phyloP scores from a whole-genome alignment of 305 asterid species.

The Nicotiana rustica region DNA sequence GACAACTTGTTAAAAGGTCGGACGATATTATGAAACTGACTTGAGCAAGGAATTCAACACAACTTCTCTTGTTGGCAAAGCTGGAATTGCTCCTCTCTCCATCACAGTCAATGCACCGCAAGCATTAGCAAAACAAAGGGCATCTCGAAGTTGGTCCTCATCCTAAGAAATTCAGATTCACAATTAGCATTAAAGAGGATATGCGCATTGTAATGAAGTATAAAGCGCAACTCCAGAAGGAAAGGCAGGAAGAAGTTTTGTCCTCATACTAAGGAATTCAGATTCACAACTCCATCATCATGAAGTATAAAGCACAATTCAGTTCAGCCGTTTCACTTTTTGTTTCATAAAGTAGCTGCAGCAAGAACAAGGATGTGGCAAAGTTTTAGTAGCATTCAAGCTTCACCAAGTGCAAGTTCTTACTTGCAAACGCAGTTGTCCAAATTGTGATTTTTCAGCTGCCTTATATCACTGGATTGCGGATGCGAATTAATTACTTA shows the following conservation, averaged over 20 bases:
- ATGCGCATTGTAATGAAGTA: background rate
- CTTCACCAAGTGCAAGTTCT: constrained; percentile 17
- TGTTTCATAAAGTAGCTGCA: constrained; percentile 21
- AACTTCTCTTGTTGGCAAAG: constrained; percentile 80
- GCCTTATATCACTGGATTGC: constrained; percentile 9
- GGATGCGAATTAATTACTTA: background rate
- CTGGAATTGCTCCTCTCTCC: constrained; percentile 97
- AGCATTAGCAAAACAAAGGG: constrained; percentile 85
- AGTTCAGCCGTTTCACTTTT: constrained; percentile 21
- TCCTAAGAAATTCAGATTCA: constrained; percentile 51
- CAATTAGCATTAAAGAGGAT: background rate
- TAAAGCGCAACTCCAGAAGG: background rate
- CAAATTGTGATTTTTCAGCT: constrained; percentile 11
- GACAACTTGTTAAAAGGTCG: background rate
- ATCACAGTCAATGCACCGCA: constrained; percentile 96
- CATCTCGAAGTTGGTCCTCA: constrained; percentile 75
- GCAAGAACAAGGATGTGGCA: background rate
- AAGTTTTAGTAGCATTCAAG: background rate
- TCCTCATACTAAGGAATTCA: constrained; percentile 65
- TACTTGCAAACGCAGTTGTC: background rate
- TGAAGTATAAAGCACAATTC: background rate
- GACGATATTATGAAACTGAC: constrained; percentile 39
- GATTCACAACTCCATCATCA: background rate
- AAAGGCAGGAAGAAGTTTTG: constrained; percentile 44
- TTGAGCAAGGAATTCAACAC: constrained; percentile 73